Percentiles rank a stretch among this genome's conserved stretches.
These are phyloP conservation scores for Platanus orientalis DNA, from an alignment of 164 flowering plant genomes.

Conservation along the genomic window DNA sequence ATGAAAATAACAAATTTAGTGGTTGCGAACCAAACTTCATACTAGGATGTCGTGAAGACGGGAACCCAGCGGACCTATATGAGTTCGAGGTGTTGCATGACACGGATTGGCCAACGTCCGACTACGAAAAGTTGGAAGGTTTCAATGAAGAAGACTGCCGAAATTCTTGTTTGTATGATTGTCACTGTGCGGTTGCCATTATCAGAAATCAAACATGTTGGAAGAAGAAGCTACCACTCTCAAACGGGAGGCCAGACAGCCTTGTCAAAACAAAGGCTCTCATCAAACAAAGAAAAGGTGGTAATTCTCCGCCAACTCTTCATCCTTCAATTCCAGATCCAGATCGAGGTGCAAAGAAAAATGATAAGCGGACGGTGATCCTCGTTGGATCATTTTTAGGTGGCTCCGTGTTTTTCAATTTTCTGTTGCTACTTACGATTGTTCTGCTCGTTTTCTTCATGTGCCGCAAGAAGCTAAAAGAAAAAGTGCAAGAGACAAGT, in stretches of 20 bases:
- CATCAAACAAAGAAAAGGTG: too few relatives aligned
- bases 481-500: too few relatives aligned
- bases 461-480: neutral
- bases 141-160: neutral
- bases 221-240: constrained; percentile 15
- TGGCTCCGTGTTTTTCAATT: neutral
- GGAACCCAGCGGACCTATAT: too few relatives aligned
- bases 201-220: constrained; percentile 6
- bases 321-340: too few relatives aligned
- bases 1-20: neutral
- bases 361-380: neutral
- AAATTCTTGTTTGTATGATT: constrained; percentile 5
- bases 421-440: neutral
- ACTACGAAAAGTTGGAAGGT: constrained; percentile 4
- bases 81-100: constrained; percentile 5
- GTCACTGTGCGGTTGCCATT: constrained; percentile 5
- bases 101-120: constrained; percentile 9
- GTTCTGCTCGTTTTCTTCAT: too few relatives aligned
- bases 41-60: too few relatives aligned
- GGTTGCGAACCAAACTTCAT: too few relatives aligned
- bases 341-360: neutral
- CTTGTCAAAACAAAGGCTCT: too few relatives aligned
- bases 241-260: constrained; percentile 8
- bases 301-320: too few relatives aligned
- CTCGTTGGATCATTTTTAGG: neutral